phyloP scores from a whole-genome alignment of 352 stramenopile species.

The Phytophthora multivora region DNA sequence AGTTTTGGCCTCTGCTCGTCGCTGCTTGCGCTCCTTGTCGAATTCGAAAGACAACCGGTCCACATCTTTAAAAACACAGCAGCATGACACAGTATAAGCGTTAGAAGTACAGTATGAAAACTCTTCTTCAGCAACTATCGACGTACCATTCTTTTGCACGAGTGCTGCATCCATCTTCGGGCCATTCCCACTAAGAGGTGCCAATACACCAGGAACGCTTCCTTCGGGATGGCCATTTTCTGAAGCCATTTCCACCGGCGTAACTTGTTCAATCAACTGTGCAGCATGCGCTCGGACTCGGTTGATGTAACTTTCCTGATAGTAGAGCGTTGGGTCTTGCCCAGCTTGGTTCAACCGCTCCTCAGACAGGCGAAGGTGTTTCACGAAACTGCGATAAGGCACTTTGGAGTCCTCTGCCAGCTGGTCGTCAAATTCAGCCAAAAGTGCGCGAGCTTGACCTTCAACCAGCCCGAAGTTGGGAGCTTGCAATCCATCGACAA shows the following conservation, averaged over 20 bases:
- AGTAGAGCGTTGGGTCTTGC: constrained; percentile 45
- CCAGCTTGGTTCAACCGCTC: constrained; percentile 6
- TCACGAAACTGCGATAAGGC: constrained; percentile 52
- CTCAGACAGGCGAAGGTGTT: constrained; percentile 34
- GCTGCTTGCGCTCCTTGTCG: constrained; percentile 51
- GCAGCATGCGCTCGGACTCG: constrained; percentile 47
- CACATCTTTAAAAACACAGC: not conserved
- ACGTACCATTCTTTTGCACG: constrained; percentile 9
- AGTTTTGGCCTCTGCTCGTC: constrained; percentile 42
- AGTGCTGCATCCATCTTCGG: not conserved
- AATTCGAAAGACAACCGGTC: constrained; percentile 55
- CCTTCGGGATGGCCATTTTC: not conserved
- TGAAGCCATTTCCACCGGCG: not conserved
- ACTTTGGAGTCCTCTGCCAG: constrained; percentile 34
- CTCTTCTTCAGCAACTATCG: not conserved
- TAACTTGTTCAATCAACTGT: constrained; percentile 34
- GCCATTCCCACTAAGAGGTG: constrained; percentile 3
- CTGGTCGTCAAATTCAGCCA: constrained; percentile 39
- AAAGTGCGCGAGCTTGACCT: constrained; percentile 31
- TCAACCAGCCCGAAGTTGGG: constrained; percentile 46
- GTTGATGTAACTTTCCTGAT: constrained; percentile 56
- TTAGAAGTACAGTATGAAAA: no score
- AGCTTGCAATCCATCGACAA: constrained; percentile 42
- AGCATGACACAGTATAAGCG: not conserved
- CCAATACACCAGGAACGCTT: not conserved